phyloP scores from a whole-genome alignment of 139 green algal genomes.

The Medakamo hakoo region DNA sequence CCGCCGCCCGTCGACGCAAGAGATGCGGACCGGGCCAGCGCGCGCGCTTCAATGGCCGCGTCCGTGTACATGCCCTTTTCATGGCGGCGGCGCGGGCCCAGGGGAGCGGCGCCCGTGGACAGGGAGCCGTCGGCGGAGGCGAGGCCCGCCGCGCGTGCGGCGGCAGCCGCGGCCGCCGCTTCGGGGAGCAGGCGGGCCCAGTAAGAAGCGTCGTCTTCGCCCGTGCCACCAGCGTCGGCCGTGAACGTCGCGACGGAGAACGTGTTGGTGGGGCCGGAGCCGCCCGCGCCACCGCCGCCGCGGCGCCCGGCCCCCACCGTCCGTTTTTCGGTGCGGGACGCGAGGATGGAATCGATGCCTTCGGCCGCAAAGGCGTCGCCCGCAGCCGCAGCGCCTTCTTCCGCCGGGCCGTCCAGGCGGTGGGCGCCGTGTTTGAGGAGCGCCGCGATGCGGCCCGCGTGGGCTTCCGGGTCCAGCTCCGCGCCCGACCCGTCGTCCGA shows the following conservation, averaged over 20 bases:
- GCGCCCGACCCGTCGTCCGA: too few species aligned
- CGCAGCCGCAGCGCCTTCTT: conserved; percentile 18
- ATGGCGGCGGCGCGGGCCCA: not conserved
- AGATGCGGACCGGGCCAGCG: too few species aligned
- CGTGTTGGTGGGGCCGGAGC: conserved; percentile 27
- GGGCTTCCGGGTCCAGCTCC: conserved; percentile 50
- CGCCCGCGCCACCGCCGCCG: conserved; percentile 42
- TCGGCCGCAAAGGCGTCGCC: conserved; percentile 41
- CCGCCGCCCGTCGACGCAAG: too few species aligned
- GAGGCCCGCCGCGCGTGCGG: not conserved
- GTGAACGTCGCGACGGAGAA: conserved; percentile 64
- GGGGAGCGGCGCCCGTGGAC: not conserved
- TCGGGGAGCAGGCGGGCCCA: conserved; percentile 51
- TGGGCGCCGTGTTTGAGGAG: conserved; percentile 77
- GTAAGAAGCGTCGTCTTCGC: conserved; percentile 23
- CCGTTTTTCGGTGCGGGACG: conserved; percentile 65
- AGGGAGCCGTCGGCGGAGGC: not conserved
- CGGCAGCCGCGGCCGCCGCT: conserved; percentile 17
- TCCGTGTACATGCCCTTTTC: not conserved
- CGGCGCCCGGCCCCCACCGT: too few species aligned
- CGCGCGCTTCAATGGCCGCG: not conserved
- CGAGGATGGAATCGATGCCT: conserved; percentile 77
- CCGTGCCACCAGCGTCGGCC: conserved; percentile 4
- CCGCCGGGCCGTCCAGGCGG: conserved; percentile 25
- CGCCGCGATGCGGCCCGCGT: conserved; percentile 48